Evolutionary conservation across 352 stramenopile species (phyloP).

Genomic region (Pythium myriotylum): DNA sequence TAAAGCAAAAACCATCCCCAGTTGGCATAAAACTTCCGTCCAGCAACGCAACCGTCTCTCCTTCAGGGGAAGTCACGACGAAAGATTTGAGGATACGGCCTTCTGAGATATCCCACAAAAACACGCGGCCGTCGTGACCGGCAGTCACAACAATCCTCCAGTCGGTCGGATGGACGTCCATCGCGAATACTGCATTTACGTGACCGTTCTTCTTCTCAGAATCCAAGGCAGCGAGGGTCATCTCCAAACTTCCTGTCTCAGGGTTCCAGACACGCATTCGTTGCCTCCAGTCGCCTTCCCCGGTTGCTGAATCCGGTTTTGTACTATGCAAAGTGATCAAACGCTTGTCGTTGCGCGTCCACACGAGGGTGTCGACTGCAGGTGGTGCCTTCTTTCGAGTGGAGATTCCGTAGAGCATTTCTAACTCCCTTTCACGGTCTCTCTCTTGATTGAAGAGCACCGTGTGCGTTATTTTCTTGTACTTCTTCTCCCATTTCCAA

Average conservation of each 20-base stretch:
- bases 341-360: conserved; percentile 33
- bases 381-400: conserved; percentile 21
- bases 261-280: conserved; percentile 45
- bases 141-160: conserved; percentile 50
- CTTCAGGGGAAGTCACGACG: conserved; percentile 33
- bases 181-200: conserved; percentile 52
- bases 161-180: conserved; percentile 55
- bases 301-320: conserved; percentile 32
- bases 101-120: conserved; percentile 56
- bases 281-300: conserved; percentile 34
- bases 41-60: conserved; percentile 42
- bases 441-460: conserved; percentile 27
- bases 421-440: conserved; percentile 26
- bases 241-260: conserved; percentile 27
- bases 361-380: conserved; percentile 41
- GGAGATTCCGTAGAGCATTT: conserved; percentile 27
- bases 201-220: conserved; percentile 36
- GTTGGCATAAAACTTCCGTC: conserved; percentile 48
- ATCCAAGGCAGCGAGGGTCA: conserved; percentile 38
- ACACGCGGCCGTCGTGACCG: conserved; percentile 60
- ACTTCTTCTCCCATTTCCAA: conserved; percentile 41
- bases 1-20: conserved; percentile 48
- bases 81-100: conserved; percentile 39
- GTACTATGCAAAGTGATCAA: conserved; percentile 47
- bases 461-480: conserved; percentile 32